phyloP scores from a whole-genome alignment of 2,329 filamentous ascomycete species.

The Colletotrichum phormii region DNA sequence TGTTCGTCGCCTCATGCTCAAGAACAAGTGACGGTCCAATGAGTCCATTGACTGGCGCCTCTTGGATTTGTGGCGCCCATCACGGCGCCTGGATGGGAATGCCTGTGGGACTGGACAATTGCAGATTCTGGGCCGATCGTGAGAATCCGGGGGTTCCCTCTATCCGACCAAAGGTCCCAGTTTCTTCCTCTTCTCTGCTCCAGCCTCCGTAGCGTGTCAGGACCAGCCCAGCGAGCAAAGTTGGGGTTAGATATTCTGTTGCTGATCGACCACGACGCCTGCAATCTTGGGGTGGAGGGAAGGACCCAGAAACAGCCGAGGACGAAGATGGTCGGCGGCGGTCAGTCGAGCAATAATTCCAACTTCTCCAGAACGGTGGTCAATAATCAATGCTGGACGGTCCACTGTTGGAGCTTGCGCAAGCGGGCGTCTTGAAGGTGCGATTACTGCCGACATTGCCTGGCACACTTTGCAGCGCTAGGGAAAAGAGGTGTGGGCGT shows the following conservation, averaged over 20 bases:
- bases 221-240: constrained; percentile 15
- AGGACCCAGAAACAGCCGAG: constrained; percentile 28
- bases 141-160: constrained; percentile 28
- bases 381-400: constrained; percentile 25
- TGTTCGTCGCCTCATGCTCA: constrained; percentile 1
- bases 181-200: background rate
- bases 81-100: constrained; percentile 1
- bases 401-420: constrained; percentile 26
- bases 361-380: constrained; percentile 6
- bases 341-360: constrained; percentile 7
- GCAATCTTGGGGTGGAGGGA: constrained; percentile 30
- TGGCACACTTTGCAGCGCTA: background rate
- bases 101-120: constrained; percentile 10
- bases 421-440: constrained; percentile 15
- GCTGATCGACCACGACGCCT: constrained; percentile 8
- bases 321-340: constrained; percentile 1
- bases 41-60: constrained; percentile 13
- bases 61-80: constrained; percentile 10
- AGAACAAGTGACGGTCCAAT: constrained; percentile 4
- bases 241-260: constrained; percentile 9
- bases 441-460: constrained; percentile 4
- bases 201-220: background rate
- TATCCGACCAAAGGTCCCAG: constrained; percentile 15
- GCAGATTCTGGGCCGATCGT: background rate
- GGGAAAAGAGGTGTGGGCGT: background rate